Percentiles rank a stretch among this genome's conserved stretches.
Evolutionary conservation across 352 stramenopile species (phyloP).

Genomic region (Phytophthora sansomeana): DNA sequence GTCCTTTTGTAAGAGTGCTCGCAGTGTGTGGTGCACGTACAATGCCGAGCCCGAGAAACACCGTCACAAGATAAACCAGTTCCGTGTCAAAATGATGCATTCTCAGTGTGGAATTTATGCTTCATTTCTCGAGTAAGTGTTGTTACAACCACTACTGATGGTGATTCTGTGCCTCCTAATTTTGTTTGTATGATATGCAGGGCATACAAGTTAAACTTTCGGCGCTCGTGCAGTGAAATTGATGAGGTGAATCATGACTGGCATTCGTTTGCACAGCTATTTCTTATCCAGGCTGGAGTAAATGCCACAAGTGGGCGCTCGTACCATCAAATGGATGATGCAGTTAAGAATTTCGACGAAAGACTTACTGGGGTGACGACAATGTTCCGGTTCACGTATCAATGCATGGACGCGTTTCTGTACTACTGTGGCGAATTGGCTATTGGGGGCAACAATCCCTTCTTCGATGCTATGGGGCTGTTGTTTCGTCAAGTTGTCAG

Average conservation of each 20-base stretch:
- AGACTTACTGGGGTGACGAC: slow-evolving; percentile 44
- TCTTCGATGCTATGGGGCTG: slow-evolving; percentile 73
- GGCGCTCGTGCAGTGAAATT: slow-evolving; percentile 56
- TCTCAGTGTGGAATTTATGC: slow-evolving; percentile 66
- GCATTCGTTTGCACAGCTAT: slow-evolving; percentile 60
- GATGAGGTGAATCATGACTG: slow-evolving; percentile 60
- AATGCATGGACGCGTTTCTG: slow-evolving; percentile 78
- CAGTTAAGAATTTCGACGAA: slow-evolving; percentile 43
- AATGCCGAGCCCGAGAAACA: slow-evolving; percentile 21
- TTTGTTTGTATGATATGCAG: slow-evolving; percentile 37
- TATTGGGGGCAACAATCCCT: slow-evolving; percentile 79
- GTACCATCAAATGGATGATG: slow-evolving; percentile 59
- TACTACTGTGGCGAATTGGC: slow-evolving; percentile 83
- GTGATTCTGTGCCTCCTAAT: not conserved
- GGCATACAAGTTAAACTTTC: slow-evolving; percentile 78
- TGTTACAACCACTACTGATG: not conserved
- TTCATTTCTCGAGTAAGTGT: slow-evolving; percentile 70
- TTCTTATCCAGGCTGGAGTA: slow-evolving; percentile 49
- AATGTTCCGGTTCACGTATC: slow-evolving; percentile 87
- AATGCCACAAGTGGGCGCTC: slow-evolving; percentile 22
- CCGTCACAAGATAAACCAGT: slow-evolving; percentile 38
- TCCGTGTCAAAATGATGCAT: slow-evolving; percentile 70
- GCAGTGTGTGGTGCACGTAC: slow-evolving; percentile 50
- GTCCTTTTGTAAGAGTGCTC: slow-evolving; percentile 60
- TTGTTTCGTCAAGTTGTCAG: slow-evolving; percentile 79